Base-by-base conservation (phyloP, 805 yeast genomes). In the Starmerella asiatica region DNA sequence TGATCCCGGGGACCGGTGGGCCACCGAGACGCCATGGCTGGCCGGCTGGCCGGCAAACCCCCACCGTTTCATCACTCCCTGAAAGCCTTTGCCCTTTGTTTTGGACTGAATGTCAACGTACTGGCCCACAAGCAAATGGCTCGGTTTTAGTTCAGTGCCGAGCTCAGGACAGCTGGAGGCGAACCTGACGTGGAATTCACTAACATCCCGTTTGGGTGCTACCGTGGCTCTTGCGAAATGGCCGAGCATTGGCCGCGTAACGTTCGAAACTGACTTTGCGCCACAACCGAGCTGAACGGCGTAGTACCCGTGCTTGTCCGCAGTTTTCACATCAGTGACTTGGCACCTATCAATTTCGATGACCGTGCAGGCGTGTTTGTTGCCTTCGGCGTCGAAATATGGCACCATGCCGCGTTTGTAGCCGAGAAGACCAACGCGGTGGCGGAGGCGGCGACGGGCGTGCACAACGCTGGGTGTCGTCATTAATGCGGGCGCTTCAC, bases 31-130 rank as follows among this genome's bases (percentile, higher is more conserved):
- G 79, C 98, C 98, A 61, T 91, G 98, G 1, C 96, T 70, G 5
- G 96, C 96, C 32, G 75, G 72, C 60, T 81, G 73, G 69, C 98
- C 98, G 34, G 65, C 66, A 64, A 88, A 91, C 11, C 83, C 81
- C 68, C 79, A 80, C 63, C 94, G 76, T 60, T 88, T 88, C 95
- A 91, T 91, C 19, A 88, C 97, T 74, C 98, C 98, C 18, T 86
- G 83, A 59, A 84, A 84, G 9, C 98, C 98, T 62, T 91, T 91
- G 62, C 98, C 98, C 59, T 84, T 88, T 38, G 86, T 68, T 16
- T 70, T 68, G 14, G 86, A 79, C 56, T 75, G 70, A 38, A 84
- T 64, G 57, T 91, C 98, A 21, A 91, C 86, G 44, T 64, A 71
- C 59, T 84, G 91, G 23, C 96, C 97, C 15, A 64, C 67, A 42